Evolutionary conservation across 164 flowering plant genomes (phyloP).

Genomic region (Vitis cinerea): DNA sequence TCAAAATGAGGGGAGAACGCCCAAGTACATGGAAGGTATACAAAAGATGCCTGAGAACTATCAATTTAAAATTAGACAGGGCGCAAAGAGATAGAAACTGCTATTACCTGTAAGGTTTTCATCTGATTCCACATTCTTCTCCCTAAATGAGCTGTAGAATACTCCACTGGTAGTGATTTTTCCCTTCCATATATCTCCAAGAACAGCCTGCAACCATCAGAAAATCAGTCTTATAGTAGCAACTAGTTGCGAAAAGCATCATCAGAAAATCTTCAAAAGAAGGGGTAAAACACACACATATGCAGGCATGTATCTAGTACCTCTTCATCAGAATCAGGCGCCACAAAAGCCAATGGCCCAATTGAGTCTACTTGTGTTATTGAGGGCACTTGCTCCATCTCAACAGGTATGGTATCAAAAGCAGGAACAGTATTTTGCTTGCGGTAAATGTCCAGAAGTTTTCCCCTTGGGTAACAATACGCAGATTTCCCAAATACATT

Average conservation of each 20-base stretch:
- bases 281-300: no score
- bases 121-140: conserved; percentile 27
- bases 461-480: conserved; percentile 82
- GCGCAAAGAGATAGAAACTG: no score
- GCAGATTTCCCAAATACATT: conserved; percentile 41
- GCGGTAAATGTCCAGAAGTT: conserved; percentile 90
- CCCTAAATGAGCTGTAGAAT: conserved; percentile 38
- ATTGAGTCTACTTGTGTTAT: conserved; percentile 38
- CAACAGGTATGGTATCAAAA: conserved; percentile 41
- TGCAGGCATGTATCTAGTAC: conserved; percentile 26
- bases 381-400: conserved; percentile 49
- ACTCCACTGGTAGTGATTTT: conserved; percentile 60
- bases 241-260: background rate
- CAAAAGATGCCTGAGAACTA: no score
- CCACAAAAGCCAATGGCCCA: conserved; percentile 82
- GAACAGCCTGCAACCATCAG: conserved; percentile 44
- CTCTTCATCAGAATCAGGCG: conserved; percentile 82
- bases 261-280: background rate
- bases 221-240: background rate
- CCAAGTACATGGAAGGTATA: no score
- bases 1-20: no score
- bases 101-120: conserved; percentile 47
- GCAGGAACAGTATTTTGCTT: conserved; percentile 42
- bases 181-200: conserved; percentile 72
- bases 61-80: no score